Percentiles rank a stretch among this genome's conserved stretches.
Conservation (phyloP, 202 grass and related monocot species). For the Schoenoplectus triqueter region DNA sequence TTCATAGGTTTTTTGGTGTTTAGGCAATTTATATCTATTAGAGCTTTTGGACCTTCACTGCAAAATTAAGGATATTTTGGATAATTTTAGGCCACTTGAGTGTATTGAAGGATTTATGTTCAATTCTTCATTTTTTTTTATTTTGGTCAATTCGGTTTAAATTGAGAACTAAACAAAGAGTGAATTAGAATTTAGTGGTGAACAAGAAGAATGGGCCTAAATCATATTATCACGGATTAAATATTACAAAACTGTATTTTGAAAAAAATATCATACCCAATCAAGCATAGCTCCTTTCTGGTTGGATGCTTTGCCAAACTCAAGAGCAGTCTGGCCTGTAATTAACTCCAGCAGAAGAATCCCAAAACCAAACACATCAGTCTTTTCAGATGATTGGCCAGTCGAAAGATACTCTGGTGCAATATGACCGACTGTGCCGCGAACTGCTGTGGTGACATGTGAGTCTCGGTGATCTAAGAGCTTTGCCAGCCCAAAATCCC, state of each 20-base stretch:
- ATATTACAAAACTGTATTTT: not conserved
- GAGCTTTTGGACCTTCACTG: not conserved
- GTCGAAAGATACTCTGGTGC: slow-evolving; percentile 93
- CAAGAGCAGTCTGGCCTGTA: slow-evolving; percentile 73
- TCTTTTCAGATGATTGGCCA: slow-evolving; percentile 92
- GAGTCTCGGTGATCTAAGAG: slow-evolving; percentile 87
- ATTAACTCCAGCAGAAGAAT: slow-evolving; percentile 91
- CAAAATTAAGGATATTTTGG: not conserved
- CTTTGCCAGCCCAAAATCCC: slow-evolving; percentile 92
- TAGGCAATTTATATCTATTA: not conserved
- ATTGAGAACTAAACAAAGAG: too few species aligned
- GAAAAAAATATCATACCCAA: slow-evolving; percentile 56
- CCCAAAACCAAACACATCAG: slow-evolving; percentile 92
- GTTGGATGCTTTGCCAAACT: slow-evolving; percentile 78
- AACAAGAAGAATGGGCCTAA: not conserved
- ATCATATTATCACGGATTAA: not conserved
- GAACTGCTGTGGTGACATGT: slow-evolving; percentile 85
- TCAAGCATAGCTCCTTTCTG: slow-evolving; percentile 95
- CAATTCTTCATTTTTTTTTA: not conserved
- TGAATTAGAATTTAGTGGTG: too few species aligned
- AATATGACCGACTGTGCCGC: slow-evolving; percentile 90
- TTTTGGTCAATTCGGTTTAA: not conserved
- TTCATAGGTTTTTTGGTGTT: not conserved
- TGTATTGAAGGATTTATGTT: not conserved
- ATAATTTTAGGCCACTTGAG: not conserved